Evolutionary conservation across 768 basidiomycete genomes (phyloP).

Genomic region (Mycena galopus): DNA sequence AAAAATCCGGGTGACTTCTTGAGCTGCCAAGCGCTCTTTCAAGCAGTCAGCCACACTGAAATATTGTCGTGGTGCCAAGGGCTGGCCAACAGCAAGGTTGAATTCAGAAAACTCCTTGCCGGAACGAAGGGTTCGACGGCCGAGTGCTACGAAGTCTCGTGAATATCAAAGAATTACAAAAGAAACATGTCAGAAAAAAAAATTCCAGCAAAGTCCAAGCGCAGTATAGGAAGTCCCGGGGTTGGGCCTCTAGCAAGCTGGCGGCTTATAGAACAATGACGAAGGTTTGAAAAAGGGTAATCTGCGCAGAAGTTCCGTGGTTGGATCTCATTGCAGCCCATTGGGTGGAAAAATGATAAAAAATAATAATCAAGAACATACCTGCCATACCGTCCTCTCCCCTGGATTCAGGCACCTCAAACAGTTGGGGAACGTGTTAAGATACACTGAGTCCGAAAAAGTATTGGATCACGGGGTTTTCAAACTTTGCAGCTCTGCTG

Average conservation of each 20-base stretch:
- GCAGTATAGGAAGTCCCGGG: neutral
- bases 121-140: neutral
- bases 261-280: neutral
- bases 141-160: neutral
- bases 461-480: constrained; percentile 1
- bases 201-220: neutral
- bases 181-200: neutral
- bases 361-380: neutral
- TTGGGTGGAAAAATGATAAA: neutral
- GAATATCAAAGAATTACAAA: neutral
- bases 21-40: neutral
- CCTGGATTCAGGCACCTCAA: no score
- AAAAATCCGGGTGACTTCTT: neutral
- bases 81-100: neutral
- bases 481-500: no score
- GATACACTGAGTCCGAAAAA: constrained; percentile 1
- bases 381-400: neutral
- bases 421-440: no score
- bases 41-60: neutral
- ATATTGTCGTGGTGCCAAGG: neutral
- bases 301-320: neutral
- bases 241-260: neutral
- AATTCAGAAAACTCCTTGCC: constrained; percentile 4
- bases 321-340: neutral
- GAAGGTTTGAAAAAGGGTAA: neutral